These are phyloP conservation scores for Lumnitzera littorea DNA, from an alignment of 345 rosid species.

Conservation along the genomic window DNA sequence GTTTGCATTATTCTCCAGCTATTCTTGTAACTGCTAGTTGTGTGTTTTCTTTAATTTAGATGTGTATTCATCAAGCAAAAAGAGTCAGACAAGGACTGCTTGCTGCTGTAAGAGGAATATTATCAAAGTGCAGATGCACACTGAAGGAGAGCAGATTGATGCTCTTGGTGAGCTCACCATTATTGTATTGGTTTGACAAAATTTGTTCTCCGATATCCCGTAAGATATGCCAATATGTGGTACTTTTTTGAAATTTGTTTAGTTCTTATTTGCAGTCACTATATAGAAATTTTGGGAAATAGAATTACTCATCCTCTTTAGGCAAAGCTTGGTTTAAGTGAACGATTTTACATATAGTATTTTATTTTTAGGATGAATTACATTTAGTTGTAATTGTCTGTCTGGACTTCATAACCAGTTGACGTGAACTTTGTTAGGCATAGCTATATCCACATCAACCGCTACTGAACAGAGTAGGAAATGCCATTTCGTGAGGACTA, in stretches of 20 bases:
- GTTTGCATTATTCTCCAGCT: background rate
- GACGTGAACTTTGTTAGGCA: no score
- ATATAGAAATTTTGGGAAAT: no score
- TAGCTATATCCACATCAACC: no score
- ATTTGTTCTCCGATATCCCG: background rate
- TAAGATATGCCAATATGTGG: no score
- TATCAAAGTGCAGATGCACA: slow-evolving; percentile 52
- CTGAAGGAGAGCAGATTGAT: slow-evolving; percentile 59
- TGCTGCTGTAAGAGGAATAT: slow-evolving; percentile 60
- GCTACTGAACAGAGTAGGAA: no score
- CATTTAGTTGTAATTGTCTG: no score
- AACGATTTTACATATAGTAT: no score
- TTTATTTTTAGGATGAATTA: no score
- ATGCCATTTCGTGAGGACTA: no score
- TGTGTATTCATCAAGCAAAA: slow-evolving; percentile 67
- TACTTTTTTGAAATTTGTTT: background rate
- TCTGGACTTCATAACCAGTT: no score
- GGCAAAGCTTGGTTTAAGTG: no score
- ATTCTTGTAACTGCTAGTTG: slow-evolving; percentile 5
- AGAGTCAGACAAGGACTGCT: slow-evolving; percentile 64
- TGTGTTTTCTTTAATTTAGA: slow-evolving; percentile 34
- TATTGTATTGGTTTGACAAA: background rate
- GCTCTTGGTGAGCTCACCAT: slow-evolving; percentile 55
- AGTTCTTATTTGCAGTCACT: background rate
- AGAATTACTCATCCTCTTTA: no score